Evolutionary conservation across 768 basidiomycete species (phyloP).

Genomic region (Boletus subparvulus): DNA sequence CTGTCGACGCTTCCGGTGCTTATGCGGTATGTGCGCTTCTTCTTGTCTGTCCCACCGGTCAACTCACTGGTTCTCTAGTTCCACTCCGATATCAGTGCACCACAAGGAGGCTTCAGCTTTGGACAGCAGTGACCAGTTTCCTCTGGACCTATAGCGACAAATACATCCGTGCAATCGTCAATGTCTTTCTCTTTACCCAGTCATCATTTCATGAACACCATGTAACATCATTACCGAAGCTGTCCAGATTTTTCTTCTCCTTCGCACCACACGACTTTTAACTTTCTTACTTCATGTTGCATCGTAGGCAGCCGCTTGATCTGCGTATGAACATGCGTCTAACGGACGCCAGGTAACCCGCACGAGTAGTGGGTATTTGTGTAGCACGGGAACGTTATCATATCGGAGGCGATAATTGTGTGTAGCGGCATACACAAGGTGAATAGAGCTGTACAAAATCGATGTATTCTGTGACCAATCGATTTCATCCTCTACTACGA

Average conservation of each 20-base stretch:
- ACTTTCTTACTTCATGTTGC: conserved; percentile 23
- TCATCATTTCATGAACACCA: conserved; percentile 23
- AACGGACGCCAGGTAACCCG: conserved; percentile 30
- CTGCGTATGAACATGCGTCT: conserved; percentile 30
- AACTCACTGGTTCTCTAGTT: conserved; percentile 47
- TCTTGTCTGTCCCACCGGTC: not conserved
- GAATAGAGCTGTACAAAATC: conserved; percentile 15
- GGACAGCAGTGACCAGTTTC: conserved; percentile 52
- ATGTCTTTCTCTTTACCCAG: conserved; percentile 9
- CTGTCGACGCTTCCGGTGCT: conserved; percentile 68
- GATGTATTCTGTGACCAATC: not conserved
- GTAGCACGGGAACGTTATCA: conserved; percentile 19
- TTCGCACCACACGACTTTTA: conserved; percentile 10
- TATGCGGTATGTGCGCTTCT: conserved; percentile 58
- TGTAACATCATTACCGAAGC: conserved; percentile 14
- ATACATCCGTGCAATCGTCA: not conserved
- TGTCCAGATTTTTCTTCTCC: conserved; percentile 14
- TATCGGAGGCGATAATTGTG: conserved; percentile 23
- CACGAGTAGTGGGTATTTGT: conserved; percentile 23
- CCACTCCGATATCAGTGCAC: conserved; percentile 81
- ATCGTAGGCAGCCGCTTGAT: conserved; percentile 20
- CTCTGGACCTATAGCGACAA: conserved; percentile 4
- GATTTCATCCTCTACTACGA: conserved; percentile 4
- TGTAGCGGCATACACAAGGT: not conserved
- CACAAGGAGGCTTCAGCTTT: conserved; percentile 96